These are phyloP conservation scores for Kwoniella dendrophila DNA, from an alignment of 768 basidiomycete genomes.

Conservation along the genomic window DNA sequence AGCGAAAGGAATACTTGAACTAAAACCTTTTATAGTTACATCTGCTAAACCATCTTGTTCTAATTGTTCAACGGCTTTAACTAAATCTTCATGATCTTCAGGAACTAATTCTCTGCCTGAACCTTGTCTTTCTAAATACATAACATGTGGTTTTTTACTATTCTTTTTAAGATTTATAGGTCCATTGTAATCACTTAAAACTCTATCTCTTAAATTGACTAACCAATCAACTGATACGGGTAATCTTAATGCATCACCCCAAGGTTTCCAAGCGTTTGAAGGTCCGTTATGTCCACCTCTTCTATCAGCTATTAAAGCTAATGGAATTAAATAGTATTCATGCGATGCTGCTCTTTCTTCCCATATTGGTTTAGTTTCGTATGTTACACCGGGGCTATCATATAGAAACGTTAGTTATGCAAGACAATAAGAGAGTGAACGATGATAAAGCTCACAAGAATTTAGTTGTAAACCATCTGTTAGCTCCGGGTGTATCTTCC, in stretches of 20 bases:
- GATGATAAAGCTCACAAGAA: slow-evolving; percentile 35
- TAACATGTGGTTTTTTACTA: slow-evolving; percentile 28
- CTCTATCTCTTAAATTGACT: slow-evolving; percentile 26
- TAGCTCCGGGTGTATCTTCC: slow-evolving; percentile 37
- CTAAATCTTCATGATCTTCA: slow-evolving; percentile 29
- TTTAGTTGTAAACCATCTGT: slow-evolving; percentile 38
- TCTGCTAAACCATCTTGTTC: slow-evolving; percentile 36
- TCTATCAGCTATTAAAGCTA: slow-evolving; percentile 34
- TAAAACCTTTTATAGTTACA: slow-evolving; percentile 34
- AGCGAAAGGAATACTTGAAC: slow-evolving; percentile 21
- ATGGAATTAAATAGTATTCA: slow-evolving; percentile 26
- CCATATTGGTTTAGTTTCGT: slow-evolving; percentile 31
- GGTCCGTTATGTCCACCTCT: slow-evolving; percentile 37
- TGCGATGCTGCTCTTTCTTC: slow-evolving; percentile 24
- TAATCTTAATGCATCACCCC: slow-evolving; percentile 38
- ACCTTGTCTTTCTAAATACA: slow-evolving; percentile 41
- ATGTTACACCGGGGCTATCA: slow-evolving; percentile 35
- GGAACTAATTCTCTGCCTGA: slow-evolving; percentile 24
- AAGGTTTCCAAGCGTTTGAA: slow-evolving; percentile 32
- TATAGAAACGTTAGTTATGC: neutral
- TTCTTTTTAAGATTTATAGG: slow-evolving; percentile 19
- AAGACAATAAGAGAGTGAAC: neutral
- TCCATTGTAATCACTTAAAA: slow-evolving; percentile 34
- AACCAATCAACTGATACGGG: slow-evolving; percentile 36
- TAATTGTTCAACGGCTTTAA: slow-evolving; percentile 22